These are phyloP conservation scores for Ballota nigra DNA, from an alignment of 257 asterid species.

Conservation along the genomic window DNA sequence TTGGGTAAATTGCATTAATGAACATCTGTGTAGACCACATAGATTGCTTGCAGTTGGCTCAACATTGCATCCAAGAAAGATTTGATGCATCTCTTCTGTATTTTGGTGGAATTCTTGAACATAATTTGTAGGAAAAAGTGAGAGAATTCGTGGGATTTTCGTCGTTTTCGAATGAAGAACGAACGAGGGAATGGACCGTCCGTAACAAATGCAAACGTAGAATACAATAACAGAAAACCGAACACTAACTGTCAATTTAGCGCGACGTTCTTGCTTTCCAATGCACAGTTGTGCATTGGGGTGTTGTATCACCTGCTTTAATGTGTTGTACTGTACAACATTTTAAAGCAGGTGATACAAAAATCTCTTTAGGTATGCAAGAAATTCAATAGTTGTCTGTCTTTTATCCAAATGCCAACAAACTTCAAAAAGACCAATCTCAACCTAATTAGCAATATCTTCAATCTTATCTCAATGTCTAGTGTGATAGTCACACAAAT, in stretches of 20 bases:
- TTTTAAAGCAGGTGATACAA: no score
- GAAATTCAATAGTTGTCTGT: not conserved
- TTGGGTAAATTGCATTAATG: slow-evolving; percentile 8
- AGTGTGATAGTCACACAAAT: not conserved
- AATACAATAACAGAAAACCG: not conserved
- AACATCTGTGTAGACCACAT: slow-evolving; percentile 15
- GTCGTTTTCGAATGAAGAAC: not conserved
- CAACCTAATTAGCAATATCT: no score
- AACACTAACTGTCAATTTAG: not conserved
- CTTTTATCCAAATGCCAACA: not conserved
- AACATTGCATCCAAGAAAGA: slow-evolving; percentile 12
- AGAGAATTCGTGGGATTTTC: not conserved
- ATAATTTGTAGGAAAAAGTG: not conserved
- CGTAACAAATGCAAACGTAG: not conserved
- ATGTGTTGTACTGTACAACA: no score
- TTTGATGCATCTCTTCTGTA: not conserved
- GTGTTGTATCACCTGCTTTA: no score
- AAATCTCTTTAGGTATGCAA: no score
- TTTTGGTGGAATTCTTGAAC: not conserved
- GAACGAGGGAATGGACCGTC: not conserved
- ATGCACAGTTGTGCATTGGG: no score
- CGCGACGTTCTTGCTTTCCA: not conserved
- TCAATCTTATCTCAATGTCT: not conserved
- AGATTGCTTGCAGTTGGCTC: slow-evolving; percentile 25
- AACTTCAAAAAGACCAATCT: not conserved